Evolutionary conservation across 495 filamentous ascomycete species (phyloP).

Genomic region (Physcia stellaris): DNA sequence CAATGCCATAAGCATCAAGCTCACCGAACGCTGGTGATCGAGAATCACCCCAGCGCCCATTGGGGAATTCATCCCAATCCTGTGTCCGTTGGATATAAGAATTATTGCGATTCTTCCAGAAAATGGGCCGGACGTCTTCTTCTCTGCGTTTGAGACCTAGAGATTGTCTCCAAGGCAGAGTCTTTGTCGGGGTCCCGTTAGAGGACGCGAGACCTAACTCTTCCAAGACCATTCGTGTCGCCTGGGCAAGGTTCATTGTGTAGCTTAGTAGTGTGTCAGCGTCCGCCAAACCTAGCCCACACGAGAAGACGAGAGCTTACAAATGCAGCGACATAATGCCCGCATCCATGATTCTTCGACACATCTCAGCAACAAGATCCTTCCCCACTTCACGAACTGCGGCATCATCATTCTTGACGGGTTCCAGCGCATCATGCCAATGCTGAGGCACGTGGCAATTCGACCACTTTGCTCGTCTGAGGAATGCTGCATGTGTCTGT

Average conservation of each 20-base stretch:
- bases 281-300: background rate
- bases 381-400: slow-evolving; percentile 86
- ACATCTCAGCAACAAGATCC: slow-evolving; percentile 82
- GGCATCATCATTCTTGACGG: slow-evolving; percentile 91
- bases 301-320: slow-evolving; percentile 26
- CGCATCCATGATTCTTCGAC: slow-evolving; percentile 61
- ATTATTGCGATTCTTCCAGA: slow-evolving; percentile 95
- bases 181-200: slow-evolving; percentile 55
- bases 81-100: slow-evolving; percentile 92
- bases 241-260: slow-evolving; percentile 96
- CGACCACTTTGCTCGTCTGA: slow-evolving; percentile 80
- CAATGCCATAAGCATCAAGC: slow-evolving; percentile 89
- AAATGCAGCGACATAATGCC: slow-evolving; percentile 91
- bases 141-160: slow-evolving; percentile 73
- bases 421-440: slow-evolving; percentile 74
- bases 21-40: slow-evolving; percentile 95
- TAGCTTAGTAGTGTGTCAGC: slow-evolving; percentile 38
- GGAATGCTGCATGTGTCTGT: slow-evolving; percentile 81
- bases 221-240: slow-evolving; percentile 85
- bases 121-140: slow-evolving; percentile 96
- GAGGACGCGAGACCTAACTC: slow-evolving; percentile 66
- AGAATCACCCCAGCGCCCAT: slow-evolving; percentile 97
- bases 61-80: slow-evolving; percentile 99
- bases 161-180: slow-evolving; percentile 90
- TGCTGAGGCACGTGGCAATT: slow-evolving; percentile 64